Evolutionary conservation across 352 stramenopile species (phyloP), one percentile per base, ranked within the genome.

Genomic region (Thalassiosira delicatula): DNA sequence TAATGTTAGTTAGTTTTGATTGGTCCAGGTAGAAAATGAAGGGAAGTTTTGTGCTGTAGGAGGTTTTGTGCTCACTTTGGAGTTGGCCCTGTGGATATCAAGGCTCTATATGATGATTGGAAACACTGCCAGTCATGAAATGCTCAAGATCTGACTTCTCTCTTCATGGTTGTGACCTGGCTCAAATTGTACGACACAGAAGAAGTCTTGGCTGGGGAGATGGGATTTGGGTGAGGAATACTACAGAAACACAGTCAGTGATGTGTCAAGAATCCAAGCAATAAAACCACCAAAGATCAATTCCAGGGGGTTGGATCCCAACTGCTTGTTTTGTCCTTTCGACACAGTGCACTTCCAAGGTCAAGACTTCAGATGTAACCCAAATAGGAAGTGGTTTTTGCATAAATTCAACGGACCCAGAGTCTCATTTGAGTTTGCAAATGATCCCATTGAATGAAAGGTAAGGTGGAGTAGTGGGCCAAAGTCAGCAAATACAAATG

Each of bases 401-500:
- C 79, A 85, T 54, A 89, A 89, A 51, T 44, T 33, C 40, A 76
- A 85, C 57, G 68, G 76, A 35, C 54, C 82, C 21, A 77, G 71
- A 62, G 27, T 88, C 0, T 63, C 61, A n/a, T 88, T 79, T 46
- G 73, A 88, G 56, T 54, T 88, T 25, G 74, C 35, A n/a, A 11
- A 76, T 63, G 71, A 81, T 65, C 25, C 77, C 27, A 33, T 71
- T 25, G 33, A 83, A 19, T 72, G 56, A 27, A 77, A 68, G 46
- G 33, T 86, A 40, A n/a, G 70, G 3, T 83, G 67, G 76, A 78
- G 33, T 5, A 68, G 37, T 51, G 61, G 76, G 25, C 67, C 67
- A 53, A 19, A 75, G 14, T 60, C 67, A 68, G 68, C 67, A 17
- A 46, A 23, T 35, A 70, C 27, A 1, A 56, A 76, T 32, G 77